Conservation (phyloP, 2,329 filamentous ascomycete species). For the Aspergillus pseudoterreus region DNA sequence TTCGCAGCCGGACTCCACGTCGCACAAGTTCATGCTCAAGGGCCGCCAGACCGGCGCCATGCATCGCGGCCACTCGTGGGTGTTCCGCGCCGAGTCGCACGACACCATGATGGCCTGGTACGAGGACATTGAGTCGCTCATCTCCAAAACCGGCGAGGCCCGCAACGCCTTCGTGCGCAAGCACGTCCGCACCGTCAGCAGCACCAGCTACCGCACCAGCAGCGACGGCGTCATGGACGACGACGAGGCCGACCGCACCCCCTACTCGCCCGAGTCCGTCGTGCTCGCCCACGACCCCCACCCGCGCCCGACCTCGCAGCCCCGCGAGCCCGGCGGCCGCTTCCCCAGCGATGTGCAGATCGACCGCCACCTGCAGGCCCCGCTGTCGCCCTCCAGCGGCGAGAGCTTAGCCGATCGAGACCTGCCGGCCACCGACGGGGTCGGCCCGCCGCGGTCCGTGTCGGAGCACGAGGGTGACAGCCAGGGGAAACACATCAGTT, state of each 20-base stretch:
- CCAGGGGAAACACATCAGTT: not conserved
- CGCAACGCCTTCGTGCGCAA: conserved; percentile 81
- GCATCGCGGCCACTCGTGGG: conserved; percentile 74
- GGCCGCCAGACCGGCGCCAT: conserved; percentile 88
- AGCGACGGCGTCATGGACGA: conserved; percentile 78
- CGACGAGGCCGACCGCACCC: conserved; percentile 62
- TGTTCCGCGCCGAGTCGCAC: conserved; percentile 65
- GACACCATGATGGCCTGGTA: conserved; percentile 98
- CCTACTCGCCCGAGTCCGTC: conserved; percentile 58
- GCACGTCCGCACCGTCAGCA: conserved; percentile 74
- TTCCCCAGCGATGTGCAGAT: conserved; percentile 94
- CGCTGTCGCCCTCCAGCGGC: conserved; percentile 75
- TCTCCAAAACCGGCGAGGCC: conserved; percentile 83
- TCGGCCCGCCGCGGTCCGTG: conserved; percentile 29
- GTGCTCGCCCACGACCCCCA: conserved; percentile 31
- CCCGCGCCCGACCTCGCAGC: conserved; percentile 33
- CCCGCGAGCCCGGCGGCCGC: conserved; percentile 83
- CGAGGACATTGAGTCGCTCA: conserved; percentile 85
- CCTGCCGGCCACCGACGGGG: conserved; percentile 55
- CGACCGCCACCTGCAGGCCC: conserved; percentile 77
- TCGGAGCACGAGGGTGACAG: conserved; percentile 9
- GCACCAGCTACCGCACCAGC: conserved; percentile 57
- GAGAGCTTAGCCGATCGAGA: conserved; percentile 69
- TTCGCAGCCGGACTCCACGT: conserved; percentile 75
- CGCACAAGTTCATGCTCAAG: conserved; percentile 97